A percentile compares a stretch with the other conserved stretches of the same genome.
These are phyloP conservation scores for Gynandropsis gynandra DNA, from an alignment of 345 rosid genomes.

Conservation along the genomic window DNA sequence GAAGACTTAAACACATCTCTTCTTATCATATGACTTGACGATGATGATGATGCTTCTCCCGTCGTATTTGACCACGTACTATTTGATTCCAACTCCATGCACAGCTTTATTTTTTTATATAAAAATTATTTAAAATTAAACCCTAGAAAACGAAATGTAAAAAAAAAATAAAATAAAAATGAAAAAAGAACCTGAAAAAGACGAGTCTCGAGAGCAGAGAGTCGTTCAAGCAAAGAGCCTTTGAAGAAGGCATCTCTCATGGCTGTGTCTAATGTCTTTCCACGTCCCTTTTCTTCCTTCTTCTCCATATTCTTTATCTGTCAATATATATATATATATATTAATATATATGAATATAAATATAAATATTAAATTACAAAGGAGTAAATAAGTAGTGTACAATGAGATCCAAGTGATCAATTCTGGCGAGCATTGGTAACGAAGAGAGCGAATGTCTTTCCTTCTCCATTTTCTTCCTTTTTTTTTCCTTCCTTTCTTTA, in stretches of 20 bases:
- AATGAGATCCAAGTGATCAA: slow-evolving; percentile 69
- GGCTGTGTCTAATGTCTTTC: slow-evolving; percentile 43
- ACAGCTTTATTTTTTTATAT: slow-evolving; percentile 31
- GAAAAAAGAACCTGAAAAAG: slow-evolving; percentile 50
- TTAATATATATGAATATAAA: not conserved
- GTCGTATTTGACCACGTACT: slow-evolving; percentile 41
- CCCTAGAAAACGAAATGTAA: not conserved
- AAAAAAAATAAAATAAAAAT: not conserved
- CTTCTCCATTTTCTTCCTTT: slow-evolving; percentile 35
- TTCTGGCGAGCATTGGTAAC: slow-evolving; percentile 49
- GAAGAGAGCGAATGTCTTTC: slow-evolving; percentile 34
- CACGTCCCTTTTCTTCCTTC: slow-evolving; percentile 26
- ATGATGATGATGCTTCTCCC: slow-evolving; percentile 37
- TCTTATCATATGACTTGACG: slow-evolving; percentile 46
- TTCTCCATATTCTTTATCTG: slow-evolving; percentile 65
- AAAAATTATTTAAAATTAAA: not conserved
- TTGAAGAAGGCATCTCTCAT: slow-evolving; percentile 53
- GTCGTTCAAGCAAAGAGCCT: slow-evolving; percentile 69
- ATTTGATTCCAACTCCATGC: slow-evolving; percentile 63
- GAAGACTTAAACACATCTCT: slow-evolving; percentile 32
- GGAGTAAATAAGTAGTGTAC: slow-evolving; percentile 24
- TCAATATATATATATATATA: not conserved
- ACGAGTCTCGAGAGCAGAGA: slow-evolving; percentile 55
- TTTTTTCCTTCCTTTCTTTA: not conserved
- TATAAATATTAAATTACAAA: not conserved